These are phyloP conservation scores for Leptodermis oblonga DNA, from an alignment of 257 asterid species.

Conservation along the genomic window DNA sequence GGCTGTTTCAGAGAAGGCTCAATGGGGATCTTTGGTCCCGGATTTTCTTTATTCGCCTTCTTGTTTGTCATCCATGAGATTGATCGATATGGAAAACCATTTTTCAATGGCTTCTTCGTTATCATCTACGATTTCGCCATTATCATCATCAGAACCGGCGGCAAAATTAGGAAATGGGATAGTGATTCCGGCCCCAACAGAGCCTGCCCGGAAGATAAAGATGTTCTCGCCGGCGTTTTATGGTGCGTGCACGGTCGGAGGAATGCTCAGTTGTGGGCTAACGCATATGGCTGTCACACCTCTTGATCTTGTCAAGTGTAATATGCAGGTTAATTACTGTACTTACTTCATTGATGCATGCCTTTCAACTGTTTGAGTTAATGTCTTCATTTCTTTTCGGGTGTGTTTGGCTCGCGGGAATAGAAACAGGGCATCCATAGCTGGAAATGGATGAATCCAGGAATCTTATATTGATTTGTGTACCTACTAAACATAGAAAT, in stretches of 20 bases:
- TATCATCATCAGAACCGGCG: slow-evolving; percentile 9
- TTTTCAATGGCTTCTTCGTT: background rate
- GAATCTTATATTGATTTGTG: no score
- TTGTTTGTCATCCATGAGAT: background rate
- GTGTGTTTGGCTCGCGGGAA: no score
- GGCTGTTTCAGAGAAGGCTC: slow-evolving; percentile 23
- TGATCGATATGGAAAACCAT: slow-evolving; percentile 15
- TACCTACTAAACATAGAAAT: no score
- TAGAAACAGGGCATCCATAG: no score
- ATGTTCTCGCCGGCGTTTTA: slow-evolving; percentile 70
- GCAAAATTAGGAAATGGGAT: slow-evolving; percentile 19
- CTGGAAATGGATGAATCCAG: no score
- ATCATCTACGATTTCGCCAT: background rate
- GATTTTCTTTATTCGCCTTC: slow-evolving; percentile 27
- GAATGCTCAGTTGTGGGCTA: slow-evolving; percentile 60
- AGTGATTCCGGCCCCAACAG: slow-evolving; percentile 59
- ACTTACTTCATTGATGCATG: background rate
- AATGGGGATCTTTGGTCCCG: slow-evolving; percentile 25
- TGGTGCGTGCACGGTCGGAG: slow-evolving; percentile 59
- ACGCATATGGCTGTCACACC: slow-evolving; percentile 84
- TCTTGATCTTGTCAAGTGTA: slow-evolving; percentile 86
- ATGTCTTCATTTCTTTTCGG: background rate
- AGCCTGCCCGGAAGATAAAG: slow-evolving; percentile 43
- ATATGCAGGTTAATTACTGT: slow-evolving; percentile 61
- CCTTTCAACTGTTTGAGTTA: background rate